Percentiles rank a stretch among this genome's conserved stretches.
These are phyloP conservation scores for Pseudogymnoascus pannorum DNA, from an alignment of 2,329 filamentous ascomycete genomes.

Conservation along the genomic window DNA sequence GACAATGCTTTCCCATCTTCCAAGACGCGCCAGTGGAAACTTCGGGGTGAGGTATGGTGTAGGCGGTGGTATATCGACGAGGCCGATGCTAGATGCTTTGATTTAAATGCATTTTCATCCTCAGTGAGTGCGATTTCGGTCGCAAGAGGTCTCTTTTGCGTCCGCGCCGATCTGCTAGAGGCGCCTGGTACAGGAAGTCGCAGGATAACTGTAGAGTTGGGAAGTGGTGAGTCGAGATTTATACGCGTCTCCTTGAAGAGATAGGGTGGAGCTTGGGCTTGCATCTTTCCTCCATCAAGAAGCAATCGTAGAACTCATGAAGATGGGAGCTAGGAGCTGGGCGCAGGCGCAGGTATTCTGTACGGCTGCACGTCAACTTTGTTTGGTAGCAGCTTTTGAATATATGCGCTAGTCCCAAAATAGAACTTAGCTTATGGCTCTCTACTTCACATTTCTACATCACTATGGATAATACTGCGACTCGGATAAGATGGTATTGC, in stretches of 20 bases:
- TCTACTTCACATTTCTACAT: slow-evolving; percentile 13
- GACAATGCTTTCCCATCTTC: slow-evolving; percentile 75
- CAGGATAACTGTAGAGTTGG: slow-evolving; percentile 63
- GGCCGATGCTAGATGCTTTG: slow-evolving; percentile 65
- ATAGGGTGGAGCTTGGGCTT: slow-evolving; percentile 52
- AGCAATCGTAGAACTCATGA: slow-evolving; percentile 8
- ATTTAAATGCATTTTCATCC: slow-evolving; percentile 67
- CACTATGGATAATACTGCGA: slow-evolving; percentile 9
- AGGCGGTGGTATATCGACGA: slow-evolving; percentile 80
- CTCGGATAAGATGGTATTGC: not conserved
- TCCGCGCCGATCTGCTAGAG: slow-evolving; percentile 26
- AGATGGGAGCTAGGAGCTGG: slow-evolving; percentile 12
- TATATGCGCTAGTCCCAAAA: slow-evolving; percentile 17
- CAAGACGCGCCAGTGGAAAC: slow-evolving; percentile 85
- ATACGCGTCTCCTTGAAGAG: slow-evolving; percentile 83
- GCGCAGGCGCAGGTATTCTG: slow-evolving; percentile 22
- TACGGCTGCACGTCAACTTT: slow-evolving; percentile 14
- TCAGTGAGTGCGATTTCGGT: slow-evolving; percentile 40
- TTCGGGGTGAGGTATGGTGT: slow-evolving; percentile 68
- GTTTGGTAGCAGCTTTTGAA: slow-evolving; percentile 12
- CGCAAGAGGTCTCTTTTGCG: slow-evolving; percentile 35
- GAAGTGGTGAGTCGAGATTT: slow-evolving; percentile 67
- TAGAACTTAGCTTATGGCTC: slow-evolving; percentile 18
- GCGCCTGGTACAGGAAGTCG: slow-evolving; percentile 51
- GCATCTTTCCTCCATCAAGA: slow-evolving; percentile 62